Evolutionary conservation across 306 rosid species (phyloP).

Genomic region (Hippophae rhamnoides): DNA sequence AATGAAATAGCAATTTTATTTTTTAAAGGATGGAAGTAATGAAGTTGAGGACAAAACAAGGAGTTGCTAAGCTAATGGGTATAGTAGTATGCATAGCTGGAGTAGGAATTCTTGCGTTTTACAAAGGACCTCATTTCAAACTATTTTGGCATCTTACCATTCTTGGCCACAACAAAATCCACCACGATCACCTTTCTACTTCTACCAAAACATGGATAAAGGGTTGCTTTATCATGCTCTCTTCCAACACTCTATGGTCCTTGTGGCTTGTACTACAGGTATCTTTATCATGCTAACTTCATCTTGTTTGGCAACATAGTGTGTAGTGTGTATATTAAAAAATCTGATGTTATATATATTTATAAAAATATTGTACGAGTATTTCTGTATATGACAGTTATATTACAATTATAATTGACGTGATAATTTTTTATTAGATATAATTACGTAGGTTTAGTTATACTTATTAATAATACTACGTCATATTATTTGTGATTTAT

Average conservation of each 20-base stretch:
- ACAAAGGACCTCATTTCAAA: conserved; percentile 55
- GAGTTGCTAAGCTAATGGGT: conserved; percentile 59
- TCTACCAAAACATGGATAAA: conserved; percentile 50
- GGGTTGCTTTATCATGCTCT: conserved; percentile 77
- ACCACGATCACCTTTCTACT: conserved; percentile 9
- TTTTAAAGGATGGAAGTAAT: conserved; percentile 50
- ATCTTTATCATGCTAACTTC: background rate
- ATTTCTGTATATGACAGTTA: too few relatives aligned
- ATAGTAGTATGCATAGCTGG: conserved; percentile 53
- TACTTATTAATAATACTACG: too few relatives aligned
- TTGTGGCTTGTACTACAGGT: conserved; percentile 82
- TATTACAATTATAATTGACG: too few relatives aligned
- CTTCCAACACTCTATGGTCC: conserved; percentile 61
- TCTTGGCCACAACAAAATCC: conserved; percentile 23
- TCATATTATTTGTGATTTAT: too few relatives aligned
- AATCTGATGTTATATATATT: too few relatives aligned
- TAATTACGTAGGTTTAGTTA: too few relatives aligned
- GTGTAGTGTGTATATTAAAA: too few relatives aligned
- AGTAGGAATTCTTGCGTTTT: conserved; percentile 54
- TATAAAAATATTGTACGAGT: too few relatives aligned
- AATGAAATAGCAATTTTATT: background rate
- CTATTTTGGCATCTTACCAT: conserved; percentile 25
- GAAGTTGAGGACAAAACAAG: conserved; percentile 43
- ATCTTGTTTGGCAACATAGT: too few relatives aligned
- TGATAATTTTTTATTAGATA: too few relatives aligned